Evolutionary conservation across 148 eudicot species (phyloP).

Genomic region (Agrostemma githago): DNA sequence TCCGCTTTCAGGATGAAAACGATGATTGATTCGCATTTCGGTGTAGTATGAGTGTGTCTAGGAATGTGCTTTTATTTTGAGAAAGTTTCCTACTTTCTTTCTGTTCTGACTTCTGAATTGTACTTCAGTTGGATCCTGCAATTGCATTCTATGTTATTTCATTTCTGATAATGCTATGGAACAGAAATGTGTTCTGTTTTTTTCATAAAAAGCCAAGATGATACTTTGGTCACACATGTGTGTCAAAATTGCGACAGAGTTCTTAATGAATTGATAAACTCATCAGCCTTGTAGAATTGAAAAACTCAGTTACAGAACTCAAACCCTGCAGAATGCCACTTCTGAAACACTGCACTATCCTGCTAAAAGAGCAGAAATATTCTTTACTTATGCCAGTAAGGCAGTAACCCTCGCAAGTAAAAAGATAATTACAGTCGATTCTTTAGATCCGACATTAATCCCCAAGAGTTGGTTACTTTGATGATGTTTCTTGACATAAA

Average conservation of each 20-base stretch:
- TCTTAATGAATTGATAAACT: neutral
- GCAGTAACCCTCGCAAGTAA: too few species aligned
- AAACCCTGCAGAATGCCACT: neutral
- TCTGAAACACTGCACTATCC: neutral
- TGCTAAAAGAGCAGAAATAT: neutral
- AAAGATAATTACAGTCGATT: too few species aligned
- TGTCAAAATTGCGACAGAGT: too few species aligned
- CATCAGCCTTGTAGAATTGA: neutral
- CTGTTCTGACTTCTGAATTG: neutral
- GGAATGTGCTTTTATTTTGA: slow-evolving; percentile 9
- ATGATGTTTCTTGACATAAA: neutral
- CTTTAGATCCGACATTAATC: neutral
- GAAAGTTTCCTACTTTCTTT: slow-evolving; percentile 43
- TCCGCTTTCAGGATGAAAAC: slow-evolving; percentile 45
- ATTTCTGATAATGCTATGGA: neutral
- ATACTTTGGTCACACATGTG: too few species aligned
- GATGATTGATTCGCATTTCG: neutral
- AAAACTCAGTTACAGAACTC: neutral
- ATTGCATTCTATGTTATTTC: slow-evolving; percentile 1
- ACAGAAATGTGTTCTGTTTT: neutral
- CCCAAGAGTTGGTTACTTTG: neutral
- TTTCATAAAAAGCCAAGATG: too few species aligned
- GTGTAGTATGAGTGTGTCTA: neutral
- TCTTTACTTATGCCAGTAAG: too few species aligned
- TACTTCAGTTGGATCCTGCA: neutral